Evolutionary conservation across 495 filamentous ascomycete genomes (phyloP).

Genomic region (Saxispiralis lemnorum): DNA sequence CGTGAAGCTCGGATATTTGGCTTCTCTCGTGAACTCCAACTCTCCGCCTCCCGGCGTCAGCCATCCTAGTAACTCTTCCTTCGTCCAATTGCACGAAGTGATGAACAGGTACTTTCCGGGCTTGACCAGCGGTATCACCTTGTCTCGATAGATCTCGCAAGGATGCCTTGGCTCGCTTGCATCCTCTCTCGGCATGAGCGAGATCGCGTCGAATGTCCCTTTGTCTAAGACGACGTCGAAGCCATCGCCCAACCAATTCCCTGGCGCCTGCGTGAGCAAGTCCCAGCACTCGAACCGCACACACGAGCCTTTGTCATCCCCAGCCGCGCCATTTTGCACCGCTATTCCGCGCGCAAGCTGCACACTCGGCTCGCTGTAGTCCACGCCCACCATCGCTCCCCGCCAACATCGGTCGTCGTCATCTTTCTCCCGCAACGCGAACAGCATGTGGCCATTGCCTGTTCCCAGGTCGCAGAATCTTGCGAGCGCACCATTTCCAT

Average conservation of each 20-base stretch:
- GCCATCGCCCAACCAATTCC: constrained; percentile 24
- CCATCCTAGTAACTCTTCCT: constrained; percentile 64
- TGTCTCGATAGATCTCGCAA: constrained; percentile 54
- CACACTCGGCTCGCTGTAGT: constrained; percentile 63
- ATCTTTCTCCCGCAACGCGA: constrained; percentile 43
- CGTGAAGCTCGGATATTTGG: constrained; percentile 67
- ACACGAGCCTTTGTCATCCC: constrained; percentile 4
- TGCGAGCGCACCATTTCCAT: constrained; percentile 9
- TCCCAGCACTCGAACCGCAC: constrained; percentile 62
- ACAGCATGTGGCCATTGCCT: constrained; percentile 80
- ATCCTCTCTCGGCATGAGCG: constrained; percentile 39
- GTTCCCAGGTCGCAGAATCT: constrained; percentile 65
- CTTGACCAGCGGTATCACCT: constrained; percentile 46
- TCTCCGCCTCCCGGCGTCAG: constrained; percentile 33
- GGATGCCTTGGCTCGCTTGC: constrained; percentile 30
- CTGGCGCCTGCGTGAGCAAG: constrained; percentile 37
- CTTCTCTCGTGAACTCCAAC: constrained; percentile 41
- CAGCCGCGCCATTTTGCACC: constrained; percentile 8
- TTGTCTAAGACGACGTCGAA: constrained; percentile 91
- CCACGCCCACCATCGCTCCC: constrained; percentile 63
- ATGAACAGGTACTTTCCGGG: constrained; percentile 58
- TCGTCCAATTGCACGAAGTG: constrained; percentile 97
- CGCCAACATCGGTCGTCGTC: constrained; percentile 28
- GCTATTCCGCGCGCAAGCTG: constrained; percentile 39
- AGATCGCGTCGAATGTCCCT: constrained; percentile 90